Evolutionary conservation across 1,284 basidiomycete genomes (phyloP).

Genomic region (Rhizoctonia solani): DNA sequence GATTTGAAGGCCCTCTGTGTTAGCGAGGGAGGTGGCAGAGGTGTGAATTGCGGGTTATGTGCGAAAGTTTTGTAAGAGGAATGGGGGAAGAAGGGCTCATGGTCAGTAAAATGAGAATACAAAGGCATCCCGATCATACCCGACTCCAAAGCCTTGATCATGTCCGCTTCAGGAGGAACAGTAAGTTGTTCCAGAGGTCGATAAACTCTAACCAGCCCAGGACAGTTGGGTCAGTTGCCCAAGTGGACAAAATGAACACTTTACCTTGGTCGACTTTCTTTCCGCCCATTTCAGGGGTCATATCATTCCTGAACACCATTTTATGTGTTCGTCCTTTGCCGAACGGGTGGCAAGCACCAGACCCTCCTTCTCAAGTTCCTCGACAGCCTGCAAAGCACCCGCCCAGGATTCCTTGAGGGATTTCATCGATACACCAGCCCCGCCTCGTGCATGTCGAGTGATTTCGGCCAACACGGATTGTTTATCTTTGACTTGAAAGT

Average conservation of each 20-base stretch:
- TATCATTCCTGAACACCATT: conserved; percentile 91
- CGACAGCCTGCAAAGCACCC: conserved; percentile 77
- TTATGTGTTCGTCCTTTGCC: conserved; percentile 78
- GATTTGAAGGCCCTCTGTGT: conserved; percentile 71
- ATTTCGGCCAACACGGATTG: conserved; percentile 80
- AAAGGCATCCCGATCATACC: conserved; percentile 50
- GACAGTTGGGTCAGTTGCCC: conserved; percentile 26
- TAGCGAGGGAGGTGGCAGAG: background rate
- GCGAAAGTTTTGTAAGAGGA: conserved; percentile 29
- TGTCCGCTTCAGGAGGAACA: conserved; percentile 82
- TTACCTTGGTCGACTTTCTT: conserved; percentile 78
- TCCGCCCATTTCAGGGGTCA: conserved; percentile 74
- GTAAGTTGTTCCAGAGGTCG: conserved; percentile 83
- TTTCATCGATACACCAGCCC: conserved; percentile 82
- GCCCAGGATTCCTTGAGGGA: conserved; percentile 89
- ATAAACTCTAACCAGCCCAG: conserved; percentile 66
- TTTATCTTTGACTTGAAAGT: conserved; percentile 84
- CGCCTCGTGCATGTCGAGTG: conserved; percentile 73
- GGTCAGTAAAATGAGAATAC: conserved; percentile 7
- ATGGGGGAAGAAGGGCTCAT: conserved; percentile 31
- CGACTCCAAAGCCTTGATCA: conserved; percentile 72
- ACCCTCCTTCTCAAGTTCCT: conserved; percentile 84
- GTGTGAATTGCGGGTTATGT: background rate
- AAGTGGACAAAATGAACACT: conserved; percentile 38
- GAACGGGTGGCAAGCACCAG: conserved; percentile 85